Conservation (phyloP, 495 filamentous ascomycete genomes). For the Penicillium crystallinum region DNA sequence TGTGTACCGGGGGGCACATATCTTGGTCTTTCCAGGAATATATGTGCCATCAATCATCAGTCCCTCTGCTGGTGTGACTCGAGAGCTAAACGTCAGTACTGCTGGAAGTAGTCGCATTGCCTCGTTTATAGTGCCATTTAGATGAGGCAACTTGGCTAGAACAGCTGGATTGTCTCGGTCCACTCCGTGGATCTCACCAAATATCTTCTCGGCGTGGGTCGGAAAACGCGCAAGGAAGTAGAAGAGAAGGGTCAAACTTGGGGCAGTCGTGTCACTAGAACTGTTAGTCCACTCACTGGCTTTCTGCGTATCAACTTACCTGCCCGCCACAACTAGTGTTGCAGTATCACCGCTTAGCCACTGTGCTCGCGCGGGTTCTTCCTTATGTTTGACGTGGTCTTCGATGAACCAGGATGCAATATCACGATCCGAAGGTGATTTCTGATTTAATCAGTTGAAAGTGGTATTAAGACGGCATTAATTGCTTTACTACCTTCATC, state of each 20-base stretch:
- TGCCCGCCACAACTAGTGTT: slow-evolving; percentile 35
- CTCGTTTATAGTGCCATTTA: slow-evolving; percentile 48
- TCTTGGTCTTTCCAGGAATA: slow-evolving; percentile 43
- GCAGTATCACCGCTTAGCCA: slow-evolving; percentile 28
- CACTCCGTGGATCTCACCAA: slow-evolving; percentile 6
- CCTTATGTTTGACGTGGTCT: slow-evolving; percentile 14
- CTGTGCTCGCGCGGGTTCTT: slow-evolving; percentile 5
- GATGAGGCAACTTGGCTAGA: slow-evolving; percentile 8
- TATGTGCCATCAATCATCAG: slow-evolving; percentile 41
- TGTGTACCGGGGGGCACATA: slow-evolving; percentile 29
- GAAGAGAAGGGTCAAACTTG: slow-evolving; percentile 26
- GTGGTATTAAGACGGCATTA: no score
- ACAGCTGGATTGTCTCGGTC: background rate
- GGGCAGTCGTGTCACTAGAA: slow-evolving; percentile 26
- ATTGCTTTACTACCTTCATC: slow-evolving; percentile 9
- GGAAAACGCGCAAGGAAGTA: slow-evolving; percentile 31
- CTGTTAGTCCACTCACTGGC: background rate
- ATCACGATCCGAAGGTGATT: slow-evolving; percentile 10
- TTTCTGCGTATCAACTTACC: slow-evolving; percentile 11
- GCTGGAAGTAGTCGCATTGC: slow-evolving; percentile 42
- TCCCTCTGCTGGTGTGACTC: slow-evolving; percentile 42
- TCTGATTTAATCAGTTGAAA: background rate
- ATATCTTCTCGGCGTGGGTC: slow-evolving; percentile 13
- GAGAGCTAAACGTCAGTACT: slow-evolving; percentile 23
- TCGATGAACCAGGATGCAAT: slow-evolving; percentile 34